Base-by-base conservation (phyloP, 2,329 filamentous ascomycete genomes). In the Neocatenulostroma microsporum region DNA sequence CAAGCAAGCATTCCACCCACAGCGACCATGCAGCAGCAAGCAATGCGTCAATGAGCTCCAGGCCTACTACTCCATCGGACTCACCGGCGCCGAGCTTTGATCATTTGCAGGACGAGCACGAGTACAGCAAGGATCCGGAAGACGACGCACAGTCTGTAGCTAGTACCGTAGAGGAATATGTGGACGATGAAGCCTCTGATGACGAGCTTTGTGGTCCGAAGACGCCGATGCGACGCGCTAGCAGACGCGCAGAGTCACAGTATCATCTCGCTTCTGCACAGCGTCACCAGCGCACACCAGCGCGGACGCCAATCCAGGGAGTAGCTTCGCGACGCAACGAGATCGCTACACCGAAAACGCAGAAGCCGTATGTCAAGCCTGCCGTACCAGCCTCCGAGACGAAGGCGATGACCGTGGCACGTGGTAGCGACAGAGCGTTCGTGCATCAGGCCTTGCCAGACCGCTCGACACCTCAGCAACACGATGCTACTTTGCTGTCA, bases 181-280 rank as follows among this genome's bases (percentile, higher is more conserved):
- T 20, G 4, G 34, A 36, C 13, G 36, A 41, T 6, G 45, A 50
- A 17, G 39, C 37, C 11, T 58, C 55, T 10, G 51, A 50, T 5
- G 56, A 59, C 33, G 56, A 58, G 41, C 45, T 58, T 17, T 48
- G 46, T 30, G 55, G 53, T 3, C 54, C 56, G 2, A 58, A 55
- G 40, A 58, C 55, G 11, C 53, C 53, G 9, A 53, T 56, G 52
- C 52, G 49, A 40, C 48, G 55, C 8, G 43, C 23, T 25, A 9
- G 23, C 23, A 25, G n/a, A 25, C 23, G 23, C 23, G n/a, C 23
- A 25, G 23, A 25, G 9, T n/a, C 23, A 25, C n/a, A n/a, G n/a
- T n/a, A n/a, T n/a, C n/a, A n/a, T n/a, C n/a, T n/a, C n/a, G n/a
- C n/a, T n/a, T n/a, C n/a, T n/a, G n/a, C n/a, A n/a, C n/a, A n/a